phyloP scores from a whole-genome alignment of 805 yeast genomes.

The Wickerhamiella allomyrinae region DNA sequence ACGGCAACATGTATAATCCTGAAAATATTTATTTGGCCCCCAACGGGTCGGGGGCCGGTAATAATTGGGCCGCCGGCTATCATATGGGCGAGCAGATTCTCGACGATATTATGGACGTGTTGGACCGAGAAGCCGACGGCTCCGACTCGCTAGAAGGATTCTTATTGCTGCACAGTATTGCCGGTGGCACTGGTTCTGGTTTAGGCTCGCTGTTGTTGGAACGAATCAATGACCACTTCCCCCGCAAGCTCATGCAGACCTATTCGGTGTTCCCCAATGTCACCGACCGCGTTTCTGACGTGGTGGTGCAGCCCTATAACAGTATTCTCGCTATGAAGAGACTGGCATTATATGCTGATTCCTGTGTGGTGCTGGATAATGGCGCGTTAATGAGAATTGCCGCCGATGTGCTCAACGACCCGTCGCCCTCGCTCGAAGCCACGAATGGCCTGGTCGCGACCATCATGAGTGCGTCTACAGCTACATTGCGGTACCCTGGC shows the following conservation, averaged over 20 bases:
- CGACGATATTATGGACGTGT: conserved; percentile 66
- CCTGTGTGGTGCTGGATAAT: conserved; percentile 81
- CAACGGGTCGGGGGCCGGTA: conserved; percentile 90
- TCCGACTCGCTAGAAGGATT: conserved; percentile 85
- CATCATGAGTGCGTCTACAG: conserved; percentile 70
- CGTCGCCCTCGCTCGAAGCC: conserved; percentile 55
- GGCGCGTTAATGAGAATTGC: conserved; percentile 68
- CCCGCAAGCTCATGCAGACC: conserved; percentile 71
- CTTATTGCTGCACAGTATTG: conserved; percentile 84
- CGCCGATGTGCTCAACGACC: conserved; percentile 39
- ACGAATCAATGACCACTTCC: conserved; percentile 61
- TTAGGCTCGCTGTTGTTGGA: conserved; percentile 76
- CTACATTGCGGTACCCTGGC: conserved; percentile 81
- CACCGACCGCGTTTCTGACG: conserved; percentile 71
- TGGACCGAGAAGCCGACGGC: conserved; percentile 80
- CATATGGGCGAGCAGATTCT: conserved; percentile 51
- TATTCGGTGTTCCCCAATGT: conserved; percentile 69
- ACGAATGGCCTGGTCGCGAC: conserved; percentile 77
- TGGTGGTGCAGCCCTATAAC: conserved; percentile 96
- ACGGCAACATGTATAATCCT: conserved; percentile 61
- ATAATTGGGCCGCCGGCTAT: conserved; percentile 90
- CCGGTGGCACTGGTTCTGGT: conserved; percentile 98
- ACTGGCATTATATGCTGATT: conserved; percentile 72
- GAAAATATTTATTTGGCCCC: conserved; percentile 64
- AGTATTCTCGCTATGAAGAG: conserved; percentile 70